Evolutionary conservation across 78 protist species (phyloP), one percentile per base, ranked within the genome.

Genomic region (Thecamonas trahens): DNA sequence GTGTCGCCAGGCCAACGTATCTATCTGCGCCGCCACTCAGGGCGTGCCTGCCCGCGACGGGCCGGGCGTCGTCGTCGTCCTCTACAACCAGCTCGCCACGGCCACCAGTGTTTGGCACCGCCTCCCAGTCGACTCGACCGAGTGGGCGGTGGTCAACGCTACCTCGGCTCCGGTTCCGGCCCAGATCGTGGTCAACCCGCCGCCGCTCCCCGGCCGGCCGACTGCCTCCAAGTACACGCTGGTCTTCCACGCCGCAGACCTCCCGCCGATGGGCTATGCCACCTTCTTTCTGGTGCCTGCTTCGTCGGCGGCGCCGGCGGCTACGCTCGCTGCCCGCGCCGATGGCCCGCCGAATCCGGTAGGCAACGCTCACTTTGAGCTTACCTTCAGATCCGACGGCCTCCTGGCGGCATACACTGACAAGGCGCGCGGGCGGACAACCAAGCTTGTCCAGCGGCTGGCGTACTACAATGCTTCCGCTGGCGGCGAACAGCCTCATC

Each of bases 231-330:
- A 52, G 2, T 29, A 40, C 28, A 44, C 34, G 26, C 8, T 74
- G 1, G 50, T 44, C 13, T 70, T 76, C 65, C 20, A 11, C 22
- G 75, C 39, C 5, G 11, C n/a, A n/a, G n/a, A 26, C 0, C 24
- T 71, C 17, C 52, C 82, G 50, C 74, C 78, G 22, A 14, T 70
- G 7, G 81, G 88, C 22, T 68, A 52, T 55, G 14, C 37, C 32
- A 70, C 76, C 11, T 75, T 45, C 61, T 42, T 63, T 9, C 54
- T 71, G 17, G 29, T 31, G 6, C 45, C 70, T 14, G 2, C 59
- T 11, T 8, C 61, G 29, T 11, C 61, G 29, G 28, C 72, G 20
- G 13, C 34, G 2, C 29, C 63, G 28, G 2, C 39, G 50, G 11
- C 34, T 29, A 4, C 57, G 40, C 15, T 64, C 70, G 1, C 38